A percentile compares a stretch with the other conserved stretches of the same genome.
These are phyloP conservation scores for Fraxinus paxiana DNA, from an alignment of 305 asterid genomes.

Conservation along the genomic window DNA sequence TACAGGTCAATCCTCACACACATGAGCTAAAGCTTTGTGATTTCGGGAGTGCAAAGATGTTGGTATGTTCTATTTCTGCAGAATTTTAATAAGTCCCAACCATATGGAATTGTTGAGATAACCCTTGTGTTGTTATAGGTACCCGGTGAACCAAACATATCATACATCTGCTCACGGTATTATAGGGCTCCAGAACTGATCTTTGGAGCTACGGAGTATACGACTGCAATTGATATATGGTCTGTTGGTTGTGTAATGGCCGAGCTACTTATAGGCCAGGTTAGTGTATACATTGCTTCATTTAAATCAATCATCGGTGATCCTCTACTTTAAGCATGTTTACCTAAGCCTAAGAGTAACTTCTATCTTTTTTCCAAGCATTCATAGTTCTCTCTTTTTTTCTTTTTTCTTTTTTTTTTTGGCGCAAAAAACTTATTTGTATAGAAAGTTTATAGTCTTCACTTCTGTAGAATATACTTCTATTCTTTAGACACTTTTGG, in stretches of 20 bases:
- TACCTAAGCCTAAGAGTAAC: background rate
- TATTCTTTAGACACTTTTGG: background rate
- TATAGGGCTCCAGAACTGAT: conserved; percentile 95
- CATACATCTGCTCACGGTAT: conserved; percentile 93
- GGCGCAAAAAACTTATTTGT: background rate
- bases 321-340: background rate
- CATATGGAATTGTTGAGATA: background rate
- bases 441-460: background rate
- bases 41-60: conserved; percentile 90
- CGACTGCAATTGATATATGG: conserved; percentile 95
- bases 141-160: conserved; percentile 87
- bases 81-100: background rate
- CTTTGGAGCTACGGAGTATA: conserved; percentile 90
- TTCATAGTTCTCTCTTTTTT: no score
- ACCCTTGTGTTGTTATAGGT: conserved; percentile 39
- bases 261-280: conserved; percentile 87
- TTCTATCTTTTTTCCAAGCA: background rate
- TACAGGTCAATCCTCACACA: conserved; percentile 81
- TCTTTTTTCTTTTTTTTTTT: background rate
- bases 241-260: conserved; percentile 96
- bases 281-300: conserved; percentile 13
- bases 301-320: background rate
- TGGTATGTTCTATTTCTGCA: conserved; percentile 45
- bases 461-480: background rate
- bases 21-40: conserved; percentile 86